Evolutionary conservation across 345 rosid species (phyloP).

Genomic region (Moricandia arvensis): DNA sequence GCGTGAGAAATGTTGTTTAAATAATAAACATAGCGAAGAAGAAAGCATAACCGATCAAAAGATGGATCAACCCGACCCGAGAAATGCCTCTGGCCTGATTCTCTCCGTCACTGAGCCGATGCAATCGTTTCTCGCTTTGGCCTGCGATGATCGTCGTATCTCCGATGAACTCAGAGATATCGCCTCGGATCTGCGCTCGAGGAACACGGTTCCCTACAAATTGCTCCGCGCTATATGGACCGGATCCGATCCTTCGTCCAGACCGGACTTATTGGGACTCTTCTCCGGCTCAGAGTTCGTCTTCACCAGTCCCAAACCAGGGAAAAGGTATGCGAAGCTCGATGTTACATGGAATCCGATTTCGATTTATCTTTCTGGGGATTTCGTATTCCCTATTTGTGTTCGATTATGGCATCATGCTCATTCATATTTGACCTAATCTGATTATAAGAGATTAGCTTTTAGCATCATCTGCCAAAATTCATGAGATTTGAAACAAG

Average conservation of each 20-base stretch:
- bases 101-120: slow-evolving; percentile 31
- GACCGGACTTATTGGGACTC: slow-evolving; percentile 52
- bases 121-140: slow-evolving; percentile 23
- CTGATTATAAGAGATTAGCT: neutral
- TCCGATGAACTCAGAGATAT: slow-evolving; percentile 48
- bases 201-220: slow-evolving; percentile 46
- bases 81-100: slow-evolving; percentile 18
- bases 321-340: slow-evolving; percentile 54
- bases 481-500: too few relatives aligned
- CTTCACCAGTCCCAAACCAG: slow-evolving; percentile 66
- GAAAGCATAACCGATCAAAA: neutral
- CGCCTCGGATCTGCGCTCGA: slow-evolving; percentile 56
- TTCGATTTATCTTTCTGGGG: neutral
- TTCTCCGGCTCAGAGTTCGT: slow-evolving; percentile 59
- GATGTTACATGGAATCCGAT: neutral
- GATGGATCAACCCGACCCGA: slow-evolving; percentile 38
- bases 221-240: slow-evolving; percentile 64
- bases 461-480: too few relatives aligned
- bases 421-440: neutral
- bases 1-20: neutral
- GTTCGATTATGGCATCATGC: neutral
- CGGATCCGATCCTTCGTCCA: slow-evolving; percentile 41
- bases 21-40: neutral
- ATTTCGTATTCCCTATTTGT: neutral
- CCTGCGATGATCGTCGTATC: slow-evolving; percentile 48